Base-by-base conservation (phyloP, 306 rosid genomes). In the Dalbergia oliveri region DNA sequence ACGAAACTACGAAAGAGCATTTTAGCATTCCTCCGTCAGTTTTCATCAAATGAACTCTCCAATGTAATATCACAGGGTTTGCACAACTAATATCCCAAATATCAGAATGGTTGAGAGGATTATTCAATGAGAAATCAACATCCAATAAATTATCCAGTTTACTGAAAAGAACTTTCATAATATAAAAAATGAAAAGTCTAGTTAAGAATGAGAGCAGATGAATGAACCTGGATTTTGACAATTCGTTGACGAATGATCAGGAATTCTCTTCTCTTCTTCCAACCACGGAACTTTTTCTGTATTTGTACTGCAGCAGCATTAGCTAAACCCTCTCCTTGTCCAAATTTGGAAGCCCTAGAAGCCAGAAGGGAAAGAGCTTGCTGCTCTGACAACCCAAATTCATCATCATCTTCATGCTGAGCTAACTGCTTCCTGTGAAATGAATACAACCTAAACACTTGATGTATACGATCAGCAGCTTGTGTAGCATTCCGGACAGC, bases 211-310 rank as follows among this genome's bases (percentile, higher is more conserved):
- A 81, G 73, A 74, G 74, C 57, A 73, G 19, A 69, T 21, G 26
- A 60, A 56, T 51, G 51, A 58, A 93, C 98, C 98, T 94, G 98
- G 79, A 94, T 91, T 86, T 89, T 94, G 68, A 94, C 98, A 83
- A 94, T 83, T 88, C 95, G 84, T 85, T 90, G 86, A 53, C 97
- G 94, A 84, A 88, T 90, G 73, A 88, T 70, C 80, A 94, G 71
- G 89, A 94, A 94, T 75, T 94, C 97, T 86, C 86, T 94, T 88
- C 97, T 94, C 87, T 85, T 90, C 76, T 76, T 90, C 98, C 98
- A 94, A 84, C 98, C 97, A 79, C 98, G 98, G 33, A 80, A 94
- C 84, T 91, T 91, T 63, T 94, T 94, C 92, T 94, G 98, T 87
- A 94, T 94, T 45, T 79, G 92, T 64, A 77, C 34, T 44, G 98